Evolutionary conservation across 176 grass and related monocot genomes (phyloP), one percentile per base, ranked within the genome.

Genomic region (Oryza meridionalis): DNA sequence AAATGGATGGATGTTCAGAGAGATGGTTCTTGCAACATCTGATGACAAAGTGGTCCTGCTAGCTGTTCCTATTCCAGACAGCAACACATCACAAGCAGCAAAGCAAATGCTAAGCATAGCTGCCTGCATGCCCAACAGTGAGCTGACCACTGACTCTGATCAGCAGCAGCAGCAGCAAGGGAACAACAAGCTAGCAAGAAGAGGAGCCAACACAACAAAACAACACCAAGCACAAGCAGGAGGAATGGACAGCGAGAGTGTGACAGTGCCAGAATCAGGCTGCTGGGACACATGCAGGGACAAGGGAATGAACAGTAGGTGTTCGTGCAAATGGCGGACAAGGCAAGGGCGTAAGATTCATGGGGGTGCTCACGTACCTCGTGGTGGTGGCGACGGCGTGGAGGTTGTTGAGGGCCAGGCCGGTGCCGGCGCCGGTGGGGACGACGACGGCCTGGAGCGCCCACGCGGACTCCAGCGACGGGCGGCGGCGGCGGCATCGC

Each of bases 371-470:
- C 77, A 97, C 95, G n/a, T n/a, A n/a, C n/a, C 92, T 88, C 77
- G 88, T 64, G 26, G 73, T 64, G 26, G 73, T 21, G 35, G 81
- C 38, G 35, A 37, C 35, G 1, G 38, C 7, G 75, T 81, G 90
- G 58, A 83, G 84, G 81, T 71, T 89, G 89, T 81, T 89, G 70
- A 89, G 82, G 6, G 88, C 65, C 32, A 89, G 88, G 2, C 88
- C 72, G 0, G 77, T 89, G 77, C 72, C 82, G 67, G 92, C 78
- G 70, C 76, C 88, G 22, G 79, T 82, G 42, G 95, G 95, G 77
- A 98, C 96, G 19, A 85, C 76, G 69, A 98, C 89, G 19, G 91
- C 89, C 74, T 93, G 93, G 35, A 98, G 89, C 25, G 81, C 89
- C 96, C 96, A 98, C 9, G 82, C 68, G 7, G 65, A 13, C 47